Evolutionary conservation across 2,329 filamentous ascomycete species (phyloP).

Genomic region (Mariannaea elegans): DNA sequence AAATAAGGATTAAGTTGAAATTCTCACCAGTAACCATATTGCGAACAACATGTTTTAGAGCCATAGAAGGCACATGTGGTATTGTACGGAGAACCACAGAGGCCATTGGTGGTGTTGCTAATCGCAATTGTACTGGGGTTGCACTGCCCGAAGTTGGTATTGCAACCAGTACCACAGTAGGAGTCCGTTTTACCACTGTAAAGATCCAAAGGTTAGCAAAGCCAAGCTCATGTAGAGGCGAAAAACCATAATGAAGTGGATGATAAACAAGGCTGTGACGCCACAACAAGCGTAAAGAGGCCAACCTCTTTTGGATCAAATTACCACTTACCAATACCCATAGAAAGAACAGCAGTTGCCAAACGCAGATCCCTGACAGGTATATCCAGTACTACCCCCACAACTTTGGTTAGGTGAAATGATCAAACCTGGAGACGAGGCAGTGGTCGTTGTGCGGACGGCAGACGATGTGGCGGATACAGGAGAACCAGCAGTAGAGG

Average conservation of each 20-base stretch:
- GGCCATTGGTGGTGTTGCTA: conserved; percentile 2
- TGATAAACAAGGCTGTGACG: neutral
- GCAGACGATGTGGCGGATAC: conserved; percentile 2
- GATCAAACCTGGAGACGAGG: conserved; percentile 5
- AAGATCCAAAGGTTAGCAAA: neutral
- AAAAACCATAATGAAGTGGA: too few relatives aligned
- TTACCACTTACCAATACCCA: conserved; percentile 44
- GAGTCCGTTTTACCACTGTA: conserved; percentile 37
- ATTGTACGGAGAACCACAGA: neutral
- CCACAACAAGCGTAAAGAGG: neutral
- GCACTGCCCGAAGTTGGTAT: conserved; percentile 3
- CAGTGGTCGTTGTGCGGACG: conserved; percentile 1
- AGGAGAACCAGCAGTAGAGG: too few relatives aligned
- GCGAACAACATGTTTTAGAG: conserved; percentile 46
- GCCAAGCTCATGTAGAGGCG: neutral
- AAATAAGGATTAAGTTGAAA: neutral
- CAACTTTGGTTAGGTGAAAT: neutral
- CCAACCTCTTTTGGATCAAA: neutral
- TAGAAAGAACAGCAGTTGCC: conserved; percentile 50
- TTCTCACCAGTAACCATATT: conserved; percentile 44
- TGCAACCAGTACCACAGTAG: conserved; percentile 1
- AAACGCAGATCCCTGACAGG: conserved; percentile 44
- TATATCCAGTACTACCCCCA: conserved; percentile 44
- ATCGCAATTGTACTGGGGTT: neutral
- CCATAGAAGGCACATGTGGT: neutral